A percentile compares a stretch with the other conserved stretches of the same genome.
phyloP scores from a whole-genome alignment of 2,329 filamentous ascomycete genomes.

The Rutstroemia sp. region DNA sequence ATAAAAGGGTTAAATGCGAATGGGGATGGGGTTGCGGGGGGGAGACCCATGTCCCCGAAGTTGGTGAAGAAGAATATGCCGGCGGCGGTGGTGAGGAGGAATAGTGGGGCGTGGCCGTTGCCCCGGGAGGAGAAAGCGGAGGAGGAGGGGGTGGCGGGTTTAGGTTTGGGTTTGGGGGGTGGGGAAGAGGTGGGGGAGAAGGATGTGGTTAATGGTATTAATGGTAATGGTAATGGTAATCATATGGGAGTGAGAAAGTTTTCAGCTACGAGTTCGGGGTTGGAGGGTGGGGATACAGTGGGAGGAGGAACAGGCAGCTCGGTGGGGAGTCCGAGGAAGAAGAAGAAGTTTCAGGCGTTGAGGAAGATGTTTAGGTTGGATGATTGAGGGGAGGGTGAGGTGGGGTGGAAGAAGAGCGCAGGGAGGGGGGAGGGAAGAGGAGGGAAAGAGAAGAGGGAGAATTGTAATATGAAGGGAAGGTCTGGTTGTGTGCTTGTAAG shows the following conservation, averaged over 20 bases:
- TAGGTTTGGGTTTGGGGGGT: slow-evolving; percentile 10
- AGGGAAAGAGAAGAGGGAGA: neutral
- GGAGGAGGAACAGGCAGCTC: slow-evolving; percentile 1
- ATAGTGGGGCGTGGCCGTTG: slow-evolving; percentile 43
- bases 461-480: too few species aligned
- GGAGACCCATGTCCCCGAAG: slow-evolving; percentile 29
- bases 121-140: slow-evolving; percentile 13
- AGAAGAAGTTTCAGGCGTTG: slow-evolving; percentile 62
- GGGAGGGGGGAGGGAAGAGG: too few species aligned
- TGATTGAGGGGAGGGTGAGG: slow-evolving; percentile 33
- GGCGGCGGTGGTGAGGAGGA: slow-evolving; percentile 28
- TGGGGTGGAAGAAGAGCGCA: neutral
- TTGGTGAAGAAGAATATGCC: slow-evolving; percentile 38
- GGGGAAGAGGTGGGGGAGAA: slow-evolving; percentile 3
- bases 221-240: slow-evolving; percentile 11
- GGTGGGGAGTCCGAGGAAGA: slow-evolving; percentile 33
- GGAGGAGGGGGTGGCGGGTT: slow-evolving; percentile 23
- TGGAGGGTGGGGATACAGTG: slow-evolving; percentile 15
- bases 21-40: neutral
- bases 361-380: slow-evolving; percentile 57
- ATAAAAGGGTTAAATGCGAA: neutral
- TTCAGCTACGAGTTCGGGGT: slow-evolving; percentile 18
- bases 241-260: slow-evolving; percentile 21
- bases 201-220: slow-evolving; percentile 6
- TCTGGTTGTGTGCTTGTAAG: too few species aligned